A percentile compares a stretch with the other conserved stretches of the same genome.
Evolutionary conservation across 1,284 basidiomycete species (phyloP).

Genomic region (Apiotrichum gracile): DNA sequence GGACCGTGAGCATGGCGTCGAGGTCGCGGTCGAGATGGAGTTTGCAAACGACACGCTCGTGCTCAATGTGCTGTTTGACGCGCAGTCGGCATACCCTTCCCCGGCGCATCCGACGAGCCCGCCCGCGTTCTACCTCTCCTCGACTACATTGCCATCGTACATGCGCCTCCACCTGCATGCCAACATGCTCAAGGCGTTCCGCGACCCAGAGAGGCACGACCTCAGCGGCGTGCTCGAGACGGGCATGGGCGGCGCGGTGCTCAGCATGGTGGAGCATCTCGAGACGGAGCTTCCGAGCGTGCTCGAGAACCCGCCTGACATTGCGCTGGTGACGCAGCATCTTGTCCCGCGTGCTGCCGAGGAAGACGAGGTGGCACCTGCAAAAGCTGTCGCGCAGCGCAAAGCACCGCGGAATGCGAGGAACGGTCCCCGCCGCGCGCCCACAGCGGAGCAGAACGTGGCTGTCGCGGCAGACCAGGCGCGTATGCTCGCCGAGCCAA

Average conservation of each 20-base stretch:
- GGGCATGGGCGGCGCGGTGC: conserved; percentile 65
- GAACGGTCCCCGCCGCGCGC: conserved; percentile 44
- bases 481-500: conserved; percentile 48
- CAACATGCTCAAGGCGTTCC: conserved; percentile 55
- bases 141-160: conserved; percentile 67
- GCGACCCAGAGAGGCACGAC: conserved; percentile 50
- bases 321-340: conserved; percentile 59
- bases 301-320: conserved; percentile 65
- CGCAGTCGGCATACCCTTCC: conserved; percentile 55
- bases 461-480: conserved; percentile 54
- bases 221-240: conserved; percentile 55
- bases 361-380: conserved; percentile 14
- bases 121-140: conserved; percentile 71
- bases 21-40: conserved; percentile 57
- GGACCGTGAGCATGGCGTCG: conserved; percentile 35
- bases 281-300: conserved; percentile 64
- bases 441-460: conserved; percentile 55
- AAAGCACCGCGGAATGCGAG: not conserved
- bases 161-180: conserved; percentile 77
- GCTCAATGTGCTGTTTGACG: conserved; percentile 62
- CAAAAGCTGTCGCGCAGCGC: conserved; percentile 1
- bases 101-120: conserved; percentile 50
- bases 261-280: conserved; percentile 67
- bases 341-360: conserved; percentile 52
- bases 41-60: conserved; percentile 49